Base-by-base conservation (phyloP, 768 basidiomycete species). In the Pleurotus platypus region DNA sequence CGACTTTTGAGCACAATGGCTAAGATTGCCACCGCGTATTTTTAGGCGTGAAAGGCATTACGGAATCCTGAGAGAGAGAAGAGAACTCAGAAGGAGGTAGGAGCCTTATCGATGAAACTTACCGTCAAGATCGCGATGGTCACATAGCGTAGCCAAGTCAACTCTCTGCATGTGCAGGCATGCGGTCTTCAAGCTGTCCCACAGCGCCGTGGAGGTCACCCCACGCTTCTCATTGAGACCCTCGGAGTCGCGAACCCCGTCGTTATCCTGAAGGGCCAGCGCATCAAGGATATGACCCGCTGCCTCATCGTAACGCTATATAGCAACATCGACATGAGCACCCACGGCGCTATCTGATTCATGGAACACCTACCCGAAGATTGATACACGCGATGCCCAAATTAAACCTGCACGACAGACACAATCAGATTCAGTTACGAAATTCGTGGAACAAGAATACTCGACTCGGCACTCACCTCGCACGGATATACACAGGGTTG, bases 321-420 rank as follows among this genome's bases (percentile, higher is more conserved):
- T 39, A 48, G 40, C 50, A 26, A 56, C 38, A 11, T n/a, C 24
- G 24, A 37, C n/a, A 18, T 37, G 37, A 58, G 22, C 38, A 15
- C 27, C 62, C 56, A 49, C 55, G 35, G 16, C 39, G 57, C 60
- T 60, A 51, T 53, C 27, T 43, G 54, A 49, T 61, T 60, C 26
- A 16, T 27, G 12, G 48, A 16, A 24, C 15, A 74, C 80, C 57
- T 67, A 94, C 92, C 54, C 82, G 80, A 56, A 98, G 79, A 68
- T 92, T 94, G 65, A 93, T 90, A 67, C 86, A 92, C 1, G 93
- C 92, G 60, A 97, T 97, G 18, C 94, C 94, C 13, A 97, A 77
- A 70, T 98, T 97, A 70, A 92, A 97, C 63, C 94, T 94, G 57
- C n/a, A 46, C 40, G 39, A 55, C 60, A 35, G 58, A 39, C 55